These are phyloP conservation scores for Rhododendron ovatum DNA, from an alignment of 148 eudicot species.

Conservation along the genomic window DNA sequence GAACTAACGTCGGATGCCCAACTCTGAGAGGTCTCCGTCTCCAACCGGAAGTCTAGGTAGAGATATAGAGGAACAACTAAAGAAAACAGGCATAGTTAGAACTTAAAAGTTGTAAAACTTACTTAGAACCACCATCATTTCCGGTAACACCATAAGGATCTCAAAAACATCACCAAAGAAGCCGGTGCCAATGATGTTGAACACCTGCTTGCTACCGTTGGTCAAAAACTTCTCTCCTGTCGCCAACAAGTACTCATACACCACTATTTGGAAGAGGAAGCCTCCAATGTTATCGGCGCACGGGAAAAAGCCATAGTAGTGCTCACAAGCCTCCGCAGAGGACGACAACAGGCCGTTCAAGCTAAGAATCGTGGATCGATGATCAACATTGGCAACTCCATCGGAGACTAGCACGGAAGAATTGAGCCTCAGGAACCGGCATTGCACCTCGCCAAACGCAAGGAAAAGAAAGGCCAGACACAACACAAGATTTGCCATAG, in stretches of 20 bases:
- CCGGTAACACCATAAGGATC: constrained; percentile 27
- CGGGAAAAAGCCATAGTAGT: constrained; percentile 30
- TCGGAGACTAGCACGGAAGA: constrained; percentile 22
- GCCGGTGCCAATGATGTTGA: constrained; percentile 30
- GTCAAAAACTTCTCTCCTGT: constrained; percentile 21
- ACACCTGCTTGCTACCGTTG: constrained; percentile 26
- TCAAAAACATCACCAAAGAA: constrained; percentile 29
- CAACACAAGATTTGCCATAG: neutral
- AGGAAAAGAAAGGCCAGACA: constrained; percentile 10
- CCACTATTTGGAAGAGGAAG: constrained; percentile 21
- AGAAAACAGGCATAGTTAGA: neutral
- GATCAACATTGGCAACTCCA: constrained; percentile 13
- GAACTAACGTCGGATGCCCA: neutral
- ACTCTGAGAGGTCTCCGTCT: neutral
- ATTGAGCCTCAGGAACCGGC: constrained; percentile 16
- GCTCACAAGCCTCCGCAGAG: constrained; percentile 1
- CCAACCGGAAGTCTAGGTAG: neutral
- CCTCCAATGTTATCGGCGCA: constrained; percentile 39
- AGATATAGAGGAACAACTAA: neutral
- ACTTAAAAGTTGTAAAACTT: neutral
- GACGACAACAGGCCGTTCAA: neutral
- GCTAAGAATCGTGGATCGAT: neutral
- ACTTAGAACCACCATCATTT: constrained; percentile 23
- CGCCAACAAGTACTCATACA: constrained; percentile 26
- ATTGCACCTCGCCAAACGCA: neutral